Evolutionary conservation across 2,329 filamentous ascomycete species (phyloP).

Genomic region (Alternaria consortialis): DNA sequence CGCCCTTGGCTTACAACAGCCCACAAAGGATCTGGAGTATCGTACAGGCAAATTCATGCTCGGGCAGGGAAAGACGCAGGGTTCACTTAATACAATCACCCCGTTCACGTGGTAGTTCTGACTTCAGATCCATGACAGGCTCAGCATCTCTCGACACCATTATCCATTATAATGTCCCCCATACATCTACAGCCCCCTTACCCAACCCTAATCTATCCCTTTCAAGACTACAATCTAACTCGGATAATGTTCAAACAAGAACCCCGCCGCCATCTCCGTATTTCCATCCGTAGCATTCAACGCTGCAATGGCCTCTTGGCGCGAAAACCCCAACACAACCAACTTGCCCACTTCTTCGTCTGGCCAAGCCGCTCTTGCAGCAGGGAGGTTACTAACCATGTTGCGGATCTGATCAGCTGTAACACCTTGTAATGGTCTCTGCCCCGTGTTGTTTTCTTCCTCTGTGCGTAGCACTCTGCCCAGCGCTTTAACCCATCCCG

Average conservation of each 20-base stretch:
- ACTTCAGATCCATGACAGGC: background rate
- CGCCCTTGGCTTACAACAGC: background rate
- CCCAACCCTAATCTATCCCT: background rate
- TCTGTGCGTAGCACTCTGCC: slow-evolving; percentile 55
- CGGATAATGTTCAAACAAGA: slow-evolving; percentile 55
- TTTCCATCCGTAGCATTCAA: slow-evolving; percentile 60
- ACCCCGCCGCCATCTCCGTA: slow-evolving; percentile 59
- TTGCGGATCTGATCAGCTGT: slow-evolving; percentile 45
- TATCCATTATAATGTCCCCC: background rate
- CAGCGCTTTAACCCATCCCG: slow-evolving; percentile 74
- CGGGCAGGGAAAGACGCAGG: too few relatives aligned
- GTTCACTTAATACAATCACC: too few relatives aligned
- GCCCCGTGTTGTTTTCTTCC: slow-evolving; percentile 18
- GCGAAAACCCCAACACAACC: slow-evolving; percentile 57
- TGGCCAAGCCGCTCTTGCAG: slow-evolving; percentile 49
- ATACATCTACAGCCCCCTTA: background rate
- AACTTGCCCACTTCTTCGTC: slow-evolving; percentile 54
- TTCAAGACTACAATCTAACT: slow-evolving; percentile 9
- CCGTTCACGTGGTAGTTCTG: too few relatives aligned
- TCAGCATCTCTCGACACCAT: background rate
- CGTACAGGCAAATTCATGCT: too few relatives aligned
- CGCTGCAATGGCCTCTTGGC: slow-evolving; percentile 58
- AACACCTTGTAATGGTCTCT: slow-evolving; percentile 30
- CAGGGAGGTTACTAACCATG: slow-evolving; percentile 46
- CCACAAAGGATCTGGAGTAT: background rate